A percentile compares a stretch with the other conserved stretches of the same genome.
Conservation (phyloP, 257 asterid genomes). For the Ajuga chamaepitys region DNA sequence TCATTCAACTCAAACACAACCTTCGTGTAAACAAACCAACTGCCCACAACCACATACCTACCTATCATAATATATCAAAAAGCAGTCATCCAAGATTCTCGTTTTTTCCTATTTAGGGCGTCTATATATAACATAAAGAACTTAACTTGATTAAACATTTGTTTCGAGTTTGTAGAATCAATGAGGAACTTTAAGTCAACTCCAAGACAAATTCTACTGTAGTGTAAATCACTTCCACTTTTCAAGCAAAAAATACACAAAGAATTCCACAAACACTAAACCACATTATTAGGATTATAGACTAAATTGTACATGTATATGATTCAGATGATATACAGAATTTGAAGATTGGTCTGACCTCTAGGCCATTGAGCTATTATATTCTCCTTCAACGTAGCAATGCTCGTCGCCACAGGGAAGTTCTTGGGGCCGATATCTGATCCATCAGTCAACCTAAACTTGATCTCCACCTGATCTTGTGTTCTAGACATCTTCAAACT, state of each 20-base stretch:
- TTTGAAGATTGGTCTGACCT: slow-evolving; percentile 22
- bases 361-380: slow-evolving; percentile 53
- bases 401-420: slow-evolving; percentile 77
- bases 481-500: slow-evolving; percentile 45
- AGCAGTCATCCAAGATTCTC: too few relatives aligned
- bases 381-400: slow-evolving; percentile 81
- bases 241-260: background rate
- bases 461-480: slow-evolving; percentile 82
- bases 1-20: too few relatives aligned
- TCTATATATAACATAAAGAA: too few relatives aligned
- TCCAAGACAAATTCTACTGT: background rate
- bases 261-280: background rate
- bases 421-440: slow-evolving; percentile 97
- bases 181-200: background rate
- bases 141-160: too few relatives aligned
- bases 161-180: too few relatives aligned
- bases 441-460: slow-evolving; percentile 91
- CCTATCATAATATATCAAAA: too few relatives aligned
- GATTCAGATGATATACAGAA: background rate
- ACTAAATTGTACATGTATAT: background rate
- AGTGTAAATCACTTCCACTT: background rate
- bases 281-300: background rate
- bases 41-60: too few relatives aligned
- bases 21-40: too few relatives aligned
- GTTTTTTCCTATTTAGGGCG: too few relatives aligned